Evolutionary conservation across 176 grass and related monocot species (phyloP).

Genomic region (Cenchrus purpureus): DNA sequence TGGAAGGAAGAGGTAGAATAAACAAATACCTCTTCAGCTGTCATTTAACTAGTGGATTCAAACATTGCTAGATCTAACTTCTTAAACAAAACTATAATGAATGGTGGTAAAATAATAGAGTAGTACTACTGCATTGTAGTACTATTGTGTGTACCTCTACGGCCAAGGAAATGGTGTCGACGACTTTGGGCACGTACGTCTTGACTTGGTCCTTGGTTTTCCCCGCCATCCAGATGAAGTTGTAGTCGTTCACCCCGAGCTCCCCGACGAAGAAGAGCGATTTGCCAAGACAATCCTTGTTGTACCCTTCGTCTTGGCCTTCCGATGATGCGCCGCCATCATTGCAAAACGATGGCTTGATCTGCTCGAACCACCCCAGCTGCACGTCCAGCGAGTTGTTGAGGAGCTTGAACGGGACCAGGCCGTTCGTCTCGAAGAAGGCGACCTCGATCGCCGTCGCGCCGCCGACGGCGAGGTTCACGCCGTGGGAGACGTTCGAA

Average conservation of each 20-base stretch:
- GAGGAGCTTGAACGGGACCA: slow-evolving; percentile 6
- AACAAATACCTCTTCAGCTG: too few species aligned
- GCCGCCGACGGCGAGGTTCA: slow-evolving; percentile 55
- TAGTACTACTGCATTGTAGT: too few species aligned
- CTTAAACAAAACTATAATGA: too few species aligned
- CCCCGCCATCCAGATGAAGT: slow-evolving; percentile 12
- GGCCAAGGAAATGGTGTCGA: background rate
- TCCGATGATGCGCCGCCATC: background rate
- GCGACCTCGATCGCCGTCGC: slow-evolving; percentile 10
- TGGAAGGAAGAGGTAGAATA: too few species aligned
- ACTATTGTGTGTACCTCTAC: background rate
- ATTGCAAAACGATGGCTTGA: background rate
- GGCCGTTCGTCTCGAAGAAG: slow-evolving; percentile 41
- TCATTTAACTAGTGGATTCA: too few species aligned
- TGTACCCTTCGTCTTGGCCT: too few species aligned
- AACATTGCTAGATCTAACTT: too few species aligned
- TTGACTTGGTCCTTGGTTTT: background rate
- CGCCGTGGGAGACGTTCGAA: slow-evolving; percentile 28
- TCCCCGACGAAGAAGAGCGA: slow-evolving; percentile 11
- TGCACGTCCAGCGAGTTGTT: slow-evolving; percentile 40
- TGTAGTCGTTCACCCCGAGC: slow-evolving; percentile 26
- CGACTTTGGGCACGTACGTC: slow-evolving; percentile 14
- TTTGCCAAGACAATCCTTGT: background rate
- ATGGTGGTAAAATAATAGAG: too few species aligned
- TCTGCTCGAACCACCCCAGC: slow-evolving; percentile 59